Evolutionary conservation across 768 basidiomycete species (phyloP).

Genomic region (Russula virescens): DNA sequence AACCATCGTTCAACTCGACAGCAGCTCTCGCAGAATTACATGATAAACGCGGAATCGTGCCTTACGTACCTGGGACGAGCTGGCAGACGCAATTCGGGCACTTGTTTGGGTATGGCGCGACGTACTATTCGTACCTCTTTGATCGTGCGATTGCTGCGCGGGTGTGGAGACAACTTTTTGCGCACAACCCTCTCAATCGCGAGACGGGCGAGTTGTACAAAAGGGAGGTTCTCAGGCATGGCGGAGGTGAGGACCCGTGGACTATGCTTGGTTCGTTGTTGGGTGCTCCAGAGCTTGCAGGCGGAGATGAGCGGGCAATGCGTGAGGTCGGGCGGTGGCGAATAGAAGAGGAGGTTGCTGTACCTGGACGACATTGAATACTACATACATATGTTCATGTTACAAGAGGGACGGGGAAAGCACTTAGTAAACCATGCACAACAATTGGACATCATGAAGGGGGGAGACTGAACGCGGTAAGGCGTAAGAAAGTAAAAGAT

Average conservation of each 20-base stretch:
- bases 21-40: conserved; percentile 53
- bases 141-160: conserved; percentile 92
- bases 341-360: conserved; percentile 65
- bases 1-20: conserved; percentile 68
- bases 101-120: conserved; percentile 93
- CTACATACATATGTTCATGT: too few species aligned
- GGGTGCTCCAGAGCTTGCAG: conserved; percentile 52
- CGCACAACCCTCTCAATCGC: conserved; percentile 58
- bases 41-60: conserved; percentile 69
- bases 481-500: not conserved
- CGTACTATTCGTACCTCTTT: conserved; percentile 96
- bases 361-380: conserved; percentile 54
- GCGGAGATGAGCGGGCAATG: conserved; percentile 82
- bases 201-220: conserved; percentile 80
- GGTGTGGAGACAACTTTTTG: conserved; percentile 80
- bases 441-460: too few species aligned
- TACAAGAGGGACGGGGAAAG: too few species aligned
- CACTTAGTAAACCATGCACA: too few species aligned
- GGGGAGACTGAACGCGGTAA: too few species aligned
- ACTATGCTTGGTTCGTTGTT: conserved; percentile 76
- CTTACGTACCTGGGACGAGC: conserved; percentile 76
- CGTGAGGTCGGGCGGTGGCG: conserved; percentile 84
- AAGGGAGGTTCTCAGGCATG: conserved; percentile 64
- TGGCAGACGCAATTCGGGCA: conserved; percentile 97
- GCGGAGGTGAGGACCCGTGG: conserved; percentile 94